A percentile compares a stretch with the other conserved stretches of the same genome.
phyloP scores from a whole-genome alignment of 768 basidiomycete genomes.

The Rhizopogon roseolus region DNA sequence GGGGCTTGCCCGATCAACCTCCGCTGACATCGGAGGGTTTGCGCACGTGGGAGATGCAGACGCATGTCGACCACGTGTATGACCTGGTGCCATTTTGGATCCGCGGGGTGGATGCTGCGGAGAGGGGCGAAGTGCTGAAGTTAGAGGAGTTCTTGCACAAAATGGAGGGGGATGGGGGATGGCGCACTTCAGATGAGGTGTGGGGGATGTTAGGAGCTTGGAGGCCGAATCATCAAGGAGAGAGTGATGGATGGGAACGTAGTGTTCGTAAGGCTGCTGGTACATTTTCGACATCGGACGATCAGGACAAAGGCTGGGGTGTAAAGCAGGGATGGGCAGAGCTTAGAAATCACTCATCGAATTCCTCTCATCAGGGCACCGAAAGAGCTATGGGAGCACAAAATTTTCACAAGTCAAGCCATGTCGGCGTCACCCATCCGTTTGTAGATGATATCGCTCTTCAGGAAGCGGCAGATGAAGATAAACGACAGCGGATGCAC shows the following conservation, averaged over 20 bases:
- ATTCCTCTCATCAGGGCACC: neutral
- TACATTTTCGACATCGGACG: conserved; percentile 12
- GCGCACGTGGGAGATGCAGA: conserved; percentile 23
- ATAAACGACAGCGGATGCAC: conserved; percentile 42
- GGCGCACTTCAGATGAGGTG: conserved; percentile 23
- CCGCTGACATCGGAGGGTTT: conserved; percentile 26
- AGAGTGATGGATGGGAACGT: conserved; percentile 5
- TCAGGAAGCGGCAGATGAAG: conserved; percentile 32
- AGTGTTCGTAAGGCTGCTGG: conserved; percentile 12
- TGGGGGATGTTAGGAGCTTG: conserved; percentile 25
- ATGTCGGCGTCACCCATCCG: conserved; percentile 16
- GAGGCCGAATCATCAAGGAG: conserved; percentile 3
- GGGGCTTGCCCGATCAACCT: conserved; percentile 25
- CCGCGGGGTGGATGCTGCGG: conserved; percentile 41
- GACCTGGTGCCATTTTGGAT: conserved; percentile 55
- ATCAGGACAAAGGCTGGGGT: conserved; percentile 15
- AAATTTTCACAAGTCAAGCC: neutral
- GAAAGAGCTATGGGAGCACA: neutral
- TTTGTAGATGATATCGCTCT: conserved; percentile 47
- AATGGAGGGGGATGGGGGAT: conserved; percentile 31
- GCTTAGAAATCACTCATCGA: neutral
- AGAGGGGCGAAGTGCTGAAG: conserved; percentile 36
- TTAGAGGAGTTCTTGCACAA: conserved; percentile 43
- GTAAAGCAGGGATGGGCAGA: conserved; percentile 12
- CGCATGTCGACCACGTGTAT: conserved; percentile 40